Conservation (phyloP, 129 eudicot genomes). For the Chrysanthemum lavandulifolium region DNA sequence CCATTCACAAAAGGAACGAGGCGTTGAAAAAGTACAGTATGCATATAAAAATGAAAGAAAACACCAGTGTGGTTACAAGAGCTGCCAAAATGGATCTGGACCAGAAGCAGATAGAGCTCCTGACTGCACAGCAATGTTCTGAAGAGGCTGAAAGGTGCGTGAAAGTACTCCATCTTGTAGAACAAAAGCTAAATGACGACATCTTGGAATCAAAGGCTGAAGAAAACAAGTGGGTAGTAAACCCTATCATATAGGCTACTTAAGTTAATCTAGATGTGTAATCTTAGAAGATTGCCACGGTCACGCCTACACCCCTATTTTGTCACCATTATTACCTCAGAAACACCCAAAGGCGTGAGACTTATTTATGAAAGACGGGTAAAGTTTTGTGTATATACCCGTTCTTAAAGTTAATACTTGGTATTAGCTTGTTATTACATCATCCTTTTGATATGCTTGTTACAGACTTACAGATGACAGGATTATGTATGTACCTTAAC, state of each 20-base stretch:
- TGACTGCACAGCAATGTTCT: background rate
- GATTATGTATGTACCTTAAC: too few species aligned
- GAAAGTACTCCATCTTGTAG: constrained; percentile 26
- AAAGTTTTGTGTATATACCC: background rate
- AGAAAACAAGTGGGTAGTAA: constrained; percentile 17
- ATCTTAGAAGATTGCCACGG: background rate
- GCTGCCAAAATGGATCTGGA: constrained; percentile 26
- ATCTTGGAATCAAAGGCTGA: constrained; percentile 27
- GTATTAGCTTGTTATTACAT: background rate
- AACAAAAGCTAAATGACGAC: constrained; percentile 19
- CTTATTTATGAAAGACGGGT: background rate
- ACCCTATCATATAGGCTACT: background rate
- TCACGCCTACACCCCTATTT: constrained; percentile 1
- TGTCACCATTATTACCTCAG: background rate
- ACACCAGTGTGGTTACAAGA: background rate
- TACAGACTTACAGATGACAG: too few species aligned
- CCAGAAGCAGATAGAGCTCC: constrained; percentile 14
- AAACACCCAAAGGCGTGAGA: background rate
- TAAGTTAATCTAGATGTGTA: background rate
- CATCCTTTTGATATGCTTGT: background rate
- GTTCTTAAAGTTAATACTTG: background rate
- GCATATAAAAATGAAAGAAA: background rate
- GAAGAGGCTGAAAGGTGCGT: constrained; percentile 23
- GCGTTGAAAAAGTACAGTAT: background rate
- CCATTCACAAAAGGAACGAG: background rate